These are phyloP conservation scores for Fusarium coffeatum DNA, from an alignment of 2,329 filamentous ascomycete species.

Conservation along the genomic window DNA sequence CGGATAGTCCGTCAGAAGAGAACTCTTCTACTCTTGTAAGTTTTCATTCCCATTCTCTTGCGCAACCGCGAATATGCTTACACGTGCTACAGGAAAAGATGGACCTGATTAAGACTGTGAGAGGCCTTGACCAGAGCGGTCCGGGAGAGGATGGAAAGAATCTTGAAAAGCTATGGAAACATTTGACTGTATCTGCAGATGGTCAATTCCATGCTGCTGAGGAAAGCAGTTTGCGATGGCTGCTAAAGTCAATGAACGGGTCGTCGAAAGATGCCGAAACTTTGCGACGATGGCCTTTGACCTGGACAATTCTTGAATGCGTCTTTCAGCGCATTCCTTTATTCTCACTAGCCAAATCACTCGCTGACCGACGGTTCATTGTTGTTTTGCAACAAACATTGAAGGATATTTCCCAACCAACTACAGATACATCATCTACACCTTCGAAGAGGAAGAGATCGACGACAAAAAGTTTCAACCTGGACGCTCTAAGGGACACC, in stretches of 20 bases:
- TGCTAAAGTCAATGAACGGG: constrained; percentile 71
- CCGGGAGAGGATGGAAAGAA: constrained; percentile 59
- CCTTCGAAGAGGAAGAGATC: constrained; percentile 61
- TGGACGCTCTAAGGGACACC: constrained; percentile 54
- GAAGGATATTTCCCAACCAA: constrained; percentile 63
- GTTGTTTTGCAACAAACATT: constrained; percentile 73
- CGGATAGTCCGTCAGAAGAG: constrained; percentile 14
- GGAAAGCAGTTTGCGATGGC: constrained; percentile 69
- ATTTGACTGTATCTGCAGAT: constrained; percentile 57
- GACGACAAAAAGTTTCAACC: constrained; percentile 51
- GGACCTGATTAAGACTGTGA: constrained; percentile 63
- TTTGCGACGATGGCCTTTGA: constrained; percentile 65
- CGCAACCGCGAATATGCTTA: constrained; percentile 32
- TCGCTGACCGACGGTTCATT: constrained; percentile 77
- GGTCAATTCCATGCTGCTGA: constrained; percentile 64
- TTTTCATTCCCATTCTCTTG: background rate
- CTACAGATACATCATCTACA: constrained; percentile 42
- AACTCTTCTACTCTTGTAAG: constrained; percentile 29
- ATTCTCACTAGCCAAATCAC: constrained; percentile 75
- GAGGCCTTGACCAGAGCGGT: constrained; percentile 66
- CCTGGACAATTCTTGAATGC: constrained; percentile 71
- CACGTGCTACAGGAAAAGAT: constrained; percentile 46
- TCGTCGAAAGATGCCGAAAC: constrained; percentile 60
- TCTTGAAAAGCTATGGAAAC: constrained; percentile 61
- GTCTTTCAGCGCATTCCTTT: constrained; percentile 74